Conservation (phyloP, 1,284 basidiomycete species). For the Phellinidium pouzarii region DNA sequence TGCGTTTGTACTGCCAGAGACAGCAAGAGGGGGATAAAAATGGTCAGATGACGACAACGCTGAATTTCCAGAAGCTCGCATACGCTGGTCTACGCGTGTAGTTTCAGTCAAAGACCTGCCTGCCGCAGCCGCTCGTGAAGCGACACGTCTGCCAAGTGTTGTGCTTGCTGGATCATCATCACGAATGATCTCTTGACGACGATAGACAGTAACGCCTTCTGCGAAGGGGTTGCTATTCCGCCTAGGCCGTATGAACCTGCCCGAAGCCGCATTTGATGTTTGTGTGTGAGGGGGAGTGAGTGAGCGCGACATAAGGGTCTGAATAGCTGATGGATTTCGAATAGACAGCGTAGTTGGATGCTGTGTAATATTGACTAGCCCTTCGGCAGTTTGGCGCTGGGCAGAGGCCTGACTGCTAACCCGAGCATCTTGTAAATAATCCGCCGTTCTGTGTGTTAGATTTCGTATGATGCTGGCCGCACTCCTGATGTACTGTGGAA, state of each 20-base stretch:
- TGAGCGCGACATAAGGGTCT: not conserved
- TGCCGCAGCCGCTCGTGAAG: constrained; percentile 37
- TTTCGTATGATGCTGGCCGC: constrained; percentile 7
- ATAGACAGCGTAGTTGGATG: not conserved
- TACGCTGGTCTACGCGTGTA: constrained; percentile 1
- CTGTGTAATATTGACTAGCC: not conserved
- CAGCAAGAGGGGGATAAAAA: not conserved
- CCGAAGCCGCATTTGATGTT: constrained; percentile 3
- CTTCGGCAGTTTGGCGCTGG: not conserved
- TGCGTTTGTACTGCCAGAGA: not conserved
- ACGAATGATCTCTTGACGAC: constrained; percentile 1
- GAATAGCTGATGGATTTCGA: not conserved
- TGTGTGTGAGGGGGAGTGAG: constrained; percentile 3
- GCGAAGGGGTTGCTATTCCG: not conserved
- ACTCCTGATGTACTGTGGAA: constrained; percentile 6
- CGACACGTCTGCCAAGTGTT: constrained; percentile 43
- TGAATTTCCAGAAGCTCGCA: not conserved
- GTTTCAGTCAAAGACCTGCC: constrained; percentile 6
- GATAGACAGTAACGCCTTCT: constrained; percentile 1
- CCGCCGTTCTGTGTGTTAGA: not conserved
- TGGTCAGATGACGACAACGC: not conserved
- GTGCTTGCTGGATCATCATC: constrained; percentile 21
- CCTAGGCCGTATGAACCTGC: not conserved
- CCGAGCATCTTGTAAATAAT: not conserved
- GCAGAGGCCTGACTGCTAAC: not conserved